Evolutionary conservation across 306 rosid genomes (phyloP).

Genomic region (Sechiopsis laciniata): DNA sequence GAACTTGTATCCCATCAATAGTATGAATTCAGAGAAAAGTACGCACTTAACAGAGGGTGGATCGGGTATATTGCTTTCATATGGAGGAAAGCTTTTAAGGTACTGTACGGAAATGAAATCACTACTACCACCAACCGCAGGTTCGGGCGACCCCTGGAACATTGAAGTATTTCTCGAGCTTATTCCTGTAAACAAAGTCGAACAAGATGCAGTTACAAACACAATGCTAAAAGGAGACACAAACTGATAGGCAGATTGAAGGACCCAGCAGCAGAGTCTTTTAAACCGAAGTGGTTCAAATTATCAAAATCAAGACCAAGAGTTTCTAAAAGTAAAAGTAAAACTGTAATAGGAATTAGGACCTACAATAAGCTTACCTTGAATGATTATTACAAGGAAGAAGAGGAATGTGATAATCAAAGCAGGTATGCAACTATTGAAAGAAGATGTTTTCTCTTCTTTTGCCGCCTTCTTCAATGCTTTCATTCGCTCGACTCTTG

Average conservation of each 20-base stretch:
- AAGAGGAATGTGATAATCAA: conserved; percentile 68
- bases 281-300: background rate
- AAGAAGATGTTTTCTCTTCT: conserved; percentile 48
- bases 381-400: conserved; percentile 65
- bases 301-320: background rate
- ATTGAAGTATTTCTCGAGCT: conserved; percentile 20
- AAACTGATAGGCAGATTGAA: no score
- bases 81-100: conserved; percentile 15
- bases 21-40: background rate
- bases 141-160: conserved; percentile 22
- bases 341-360: background rate
- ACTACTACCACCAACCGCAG: conserved; percentile 18
- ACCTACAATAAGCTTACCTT: conserved; percentile 41
- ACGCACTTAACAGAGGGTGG: conserved; percentile 15
- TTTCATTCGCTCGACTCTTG: conserved; percentile 70
- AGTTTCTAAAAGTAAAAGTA: background rate
- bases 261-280: no score
- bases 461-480: conserved; percentile 74
- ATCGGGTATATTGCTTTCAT: background rate
- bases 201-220: background rate
- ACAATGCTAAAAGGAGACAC: no score
- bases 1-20: background rate
- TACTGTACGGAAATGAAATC: conserved; percentile 24
- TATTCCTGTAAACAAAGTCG: conserved; percentile 15
- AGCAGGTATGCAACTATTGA: conserved; percentile 53